Conservation (phyloP, 441 rosid genomes). For the Arabidopsis hybrid region DNA sequence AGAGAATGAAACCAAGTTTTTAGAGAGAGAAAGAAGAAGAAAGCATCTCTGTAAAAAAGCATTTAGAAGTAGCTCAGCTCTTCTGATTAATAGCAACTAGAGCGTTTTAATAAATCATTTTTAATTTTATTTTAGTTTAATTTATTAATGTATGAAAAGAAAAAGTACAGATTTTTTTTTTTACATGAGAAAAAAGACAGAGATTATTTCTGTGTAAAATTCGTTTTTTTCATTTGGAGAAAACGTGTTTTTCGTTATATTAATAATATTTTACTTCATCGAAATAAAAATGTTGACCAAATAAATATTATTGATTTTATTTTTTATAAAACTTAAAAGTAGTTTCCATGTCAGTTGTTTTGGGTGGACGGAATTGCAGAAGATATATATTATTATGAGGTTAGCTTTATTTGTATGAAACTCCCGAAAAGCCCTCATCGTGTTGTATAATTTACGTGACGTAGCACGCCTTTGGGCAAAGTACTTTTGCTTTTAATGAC, state of each 20-base stretch:
- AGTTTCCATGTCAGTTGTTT: conserved; percentile 41
- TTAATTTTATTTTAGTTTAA: neutral
- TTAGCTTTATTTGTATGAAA: conserved; percentile 21
- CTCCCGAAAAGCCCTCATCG: neutral
- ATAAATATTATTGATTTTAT: neutral
- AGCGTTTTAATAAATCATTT: neutral
- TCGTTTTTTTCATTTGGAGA: neutral
- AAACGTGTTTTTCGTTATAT: conserved; percentile 23
- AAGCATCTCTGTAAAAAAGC: too few relatives aligned
- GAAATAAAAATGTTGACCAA: conserved; percentile 10
- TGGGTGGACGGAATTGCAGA: conserved; percentile 46
- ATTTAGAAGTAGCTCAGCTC: conserved; percentile 29
- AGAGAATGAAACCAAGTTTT: conserved; percentile 2
- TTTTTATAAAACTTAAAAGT: conserved; percentile 7
- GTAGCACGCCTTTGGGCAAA: conserved; percentile 36
- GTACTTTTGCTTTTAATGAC: conserved; percentile 43
- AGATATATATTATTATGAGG: conserved; percentile 26
- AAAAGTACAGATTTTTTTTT: neutral
- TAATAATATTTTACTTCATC: neutral
- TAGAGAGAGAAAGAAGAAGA: neutral
- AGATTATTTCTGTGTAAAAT: neutral
- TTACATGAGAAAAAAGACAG: neutral
- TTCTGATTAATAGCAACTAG: conserved; percentile 28
- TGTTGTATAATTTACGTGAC: conserved; percentile 34
- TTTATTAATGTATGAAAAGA: neutral